These are phyloP conservation scores for Aspergillus bombycis DNA, from an alignment of 2,329 filamentous ascomycete genomes.

Conservation along the genomic window DNA sequence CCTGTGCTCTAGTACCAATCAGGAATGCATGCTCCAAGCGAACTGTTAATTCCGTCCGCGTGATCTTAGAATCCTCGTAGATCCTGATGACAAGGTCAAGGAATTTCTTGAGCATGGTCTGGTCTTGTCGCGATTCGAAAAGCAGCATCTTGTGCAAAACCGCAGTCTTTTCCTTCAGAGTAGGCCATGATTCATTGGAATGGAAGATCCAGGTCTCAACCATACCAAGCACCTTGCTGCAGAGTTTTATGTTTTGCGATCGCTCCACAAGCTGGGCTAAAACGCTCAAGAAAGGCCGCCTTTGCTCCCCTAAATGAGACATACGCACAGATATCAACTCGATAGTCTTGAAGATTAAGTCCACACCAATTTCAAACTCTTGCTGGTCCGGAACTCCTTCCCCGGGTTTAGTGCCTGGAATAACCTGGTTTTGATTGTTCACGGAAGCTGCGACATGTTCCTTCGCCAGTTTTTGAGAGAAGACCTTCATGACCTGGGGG, in stretches of 20 bases:
- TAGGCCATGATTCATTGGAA: slow-evolving; percentile 92
- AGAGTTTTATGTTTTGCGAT: slow-evolving; percentile 82
- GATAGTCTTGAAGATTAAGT: slow-evolving; percentile 91
- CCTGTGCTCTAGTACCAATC: slow-evolving; percentile 87
- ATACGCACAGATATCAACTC: slow-evolving; percentile 91
- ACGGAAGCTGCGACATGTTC: slow-evolving; percentile 83
- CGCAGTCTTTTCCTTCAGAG: slow-evolving; percentile 97
- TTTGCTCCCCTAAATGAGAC: slow-evolving; percentile 86
- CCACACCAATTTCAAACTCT: slow-evolving; percentile 85
- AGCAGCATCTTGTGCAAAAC: slow-evolving; percentile 99
- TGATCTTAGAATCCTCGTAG: slow-evolving; percentile 96
- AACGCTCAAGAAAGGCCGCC: slow-evolving; percentile 91
- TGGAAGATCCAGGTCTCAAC: slow-evolving; percentile 96
- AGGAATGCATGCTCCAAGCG: slow-evolving; percentile 98
- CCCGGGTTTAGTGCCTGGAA: slow-evolving; percentile 43
- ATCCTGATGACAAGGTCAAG: slow-evolving; percentile 95
- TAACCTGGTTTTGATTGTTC: slow-evolving; percentile 48
- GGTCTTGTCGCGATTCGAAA: slow-evolving; percentile 83
- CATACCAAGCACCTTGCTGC: slow-evolving; percentile 89
- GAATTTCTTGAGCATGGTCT: slow-evolving; percentile 87
- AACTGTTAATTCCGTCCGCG: slow-evolving; percentile 91
- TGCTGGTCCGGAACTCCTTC: slow-evolving; percentile 64
- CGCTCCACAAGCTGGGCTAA: slow-evolving; percentile 94
- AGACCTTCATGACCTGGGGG: slow-evolving; percentile 82
- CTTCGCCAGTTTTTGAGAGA: slow-evolving; percentile 88